Percentiles rank a stretch among this genome's conserved stretches.
These are phyloP conservation scores for Camelina laxa DNA, from an alignment of 345 rosid genomes.

Conservation along the genomic window DNA sequence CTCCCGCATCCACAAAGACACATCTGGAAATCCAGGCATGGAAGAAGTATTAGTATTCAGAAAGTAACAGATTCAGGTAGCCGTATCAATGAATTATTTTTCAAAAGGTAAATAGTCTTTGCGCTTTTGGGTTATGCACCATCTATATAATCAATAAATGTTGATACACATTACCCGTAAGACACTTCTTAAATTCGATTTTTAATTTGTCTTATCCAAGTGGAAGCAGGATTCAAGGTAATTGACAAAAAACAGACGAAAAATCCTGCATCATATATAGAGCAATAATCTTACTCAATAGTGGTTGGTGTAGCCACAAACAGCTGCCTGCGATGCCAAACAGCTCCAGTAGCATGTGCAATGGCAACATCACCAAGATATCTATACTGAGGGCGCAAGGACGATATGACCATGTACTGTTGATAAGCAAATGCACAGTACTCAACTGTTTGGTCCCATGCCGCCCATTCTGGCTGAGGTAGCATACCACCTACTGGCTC, in stretches of 20 bases:
- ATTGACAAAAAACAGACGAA: slow-evolving; percentile 16
- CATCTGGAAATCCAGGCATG: slow-evolving; percentile 60
- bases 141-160: slow-evolving; percentile 8
- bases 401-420: slow-evolving; percentile 86
- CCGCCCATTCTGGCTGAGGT: slow-evolving; percentile 99
- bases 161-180: slow-evolving; percentile 5
- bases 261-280: slow-evolving; percentile 12
- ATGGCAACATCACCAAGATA: slow-evolving; percentile 98
- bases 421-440: slow-evolving; percentile 97
- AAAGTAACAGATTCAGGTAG: slow-evolving; percentile 15
- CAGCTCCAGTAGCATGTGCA: slow-evolving; percentile 93
- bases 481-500: slow-evolving; percentile 93
- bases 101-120: background rate
- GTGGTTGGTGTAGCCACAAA: slow-evolving; percentile 98
- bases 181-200: background rate
- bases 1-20: slow-evolving; percentile 97
- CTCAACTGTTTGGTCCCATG: slow-evolving; percentile 99
- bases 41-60: slow-evolving; percentile 28
- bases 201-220: slow-evolving; percentile 24
- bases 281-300: slow-evolving; percentile 73
- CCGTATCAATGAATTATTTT: background rate
- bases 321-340: slow-evolving; percentile 97
- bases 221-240: slow-evolving; percentile 21
- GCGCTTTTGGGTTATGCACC: slow-evolving; percentile 19
- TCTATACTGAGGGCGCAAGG: slow-evolving; percentile 94